These are phyloP conservation scores for Lecanicillium sp. DNA, from an alignment of 2,329 filamentous ascomycete genomes.

Conservation along the genomic window DNA sequence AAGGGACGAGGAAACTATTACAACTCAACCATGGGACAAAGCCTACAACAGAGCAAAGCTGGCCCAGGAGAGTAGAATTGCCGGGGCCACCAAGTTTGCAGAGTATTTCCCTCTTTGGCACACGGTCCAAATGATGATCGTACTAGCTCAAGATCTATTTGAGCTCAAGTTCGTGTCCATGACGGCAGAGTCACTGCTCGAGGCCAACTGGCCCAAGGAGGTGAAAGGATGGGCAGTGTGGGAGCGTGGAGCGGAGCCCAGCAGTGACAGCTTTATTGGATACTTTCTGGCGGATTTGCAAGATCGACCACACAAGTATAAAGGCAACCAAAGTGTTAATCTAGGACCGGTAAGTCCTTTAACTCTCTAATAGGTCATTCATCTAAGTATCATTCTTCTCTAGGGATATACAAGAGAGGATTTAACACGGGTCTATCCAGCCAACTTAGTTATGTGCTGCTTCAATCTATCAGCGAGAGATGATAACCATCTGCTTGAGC, in stretches of 20 bases:
- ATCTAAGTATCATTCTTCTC: neutral
- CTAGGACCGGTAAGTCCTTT: neutral
- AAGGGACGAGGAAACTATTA: neutral
- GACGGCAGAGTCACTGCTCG: neutral
- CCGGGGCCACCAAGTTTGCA: neutral
- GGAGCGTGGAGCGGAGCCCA: neutral
- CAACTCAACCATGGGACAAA: neutral
- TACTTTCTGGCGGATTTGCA: neutral
- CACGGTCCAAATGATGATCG: neutral
- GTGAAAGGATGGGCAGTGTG: neutral
- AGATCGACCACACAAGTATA: slow-evolving; percentile 1
- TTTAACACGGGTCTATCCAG: neutral
- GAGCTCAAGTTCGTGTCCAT: neutral
- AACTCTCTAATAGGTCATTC: neutral
- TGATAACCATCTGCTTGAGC: neutral
- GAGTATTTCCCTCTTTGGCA: slow-evolving; percentile 1
- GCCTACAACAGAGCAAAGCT: neutral
- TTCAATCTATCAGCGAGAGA: neutral
- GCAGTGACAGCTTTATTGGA: neutral
- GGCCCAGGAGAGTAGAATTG: neutral
- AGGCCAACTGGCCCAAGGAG: neutral
- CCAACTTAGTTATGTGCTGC: neutral
- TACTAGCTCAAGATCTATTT: slow-evolving; percentile 1
- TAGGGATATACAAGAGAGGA: slow-evolving; percentile 1
- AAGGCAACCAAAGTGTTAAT: slow-evolving; percentile 1